A percentile compares a stretch with the other conserved stretches of the same genome.
Evolutionary conservation across 495 filamentous ascomycete genomes (phyloP).

Genomic region (Pyrenopolyporus hunteri): DNA sequence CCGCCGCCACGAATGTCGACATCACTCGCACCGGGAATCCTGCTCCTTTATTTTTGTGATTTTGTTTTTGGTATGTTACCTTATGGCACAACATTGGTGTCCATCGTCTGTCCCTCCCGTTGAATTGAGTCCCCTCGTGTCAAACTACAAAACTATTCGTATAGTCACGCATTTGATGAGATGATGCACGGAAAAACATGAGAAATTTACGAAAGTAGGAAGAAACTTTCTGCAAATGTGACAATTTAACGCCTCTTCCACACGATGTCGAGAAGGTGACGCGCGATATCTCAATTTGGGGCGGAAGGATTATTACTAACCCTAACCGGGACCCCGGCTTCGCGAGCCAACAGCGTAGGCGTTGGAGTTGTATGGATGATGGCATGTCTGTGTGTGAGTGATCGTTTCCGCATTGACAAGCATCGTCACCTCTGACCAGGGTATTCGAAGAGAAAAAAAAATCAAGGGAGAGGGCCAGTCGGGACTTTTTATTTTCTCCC

Average conservation of each 20-base stretch:
- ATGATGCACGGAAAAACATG: neutral
- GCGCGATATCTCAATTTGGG: slow-evolving; percentile 11
- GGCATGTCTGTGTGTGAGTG: slow-evolving; percentile 18
- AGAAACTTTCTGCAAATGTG: neutral
- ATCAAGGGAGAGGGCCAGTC: slow-evolving; percentile 25
- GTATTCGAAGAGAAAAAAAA: neutral
- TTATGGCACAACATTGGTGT: too few relatives aligned
- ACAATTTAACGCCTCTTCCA: neutral
- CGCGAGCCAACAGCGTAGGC: slow-evolving; percentile 17
- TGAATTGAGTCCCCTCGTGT: neutral
- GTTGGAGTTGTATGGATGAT: slow-evolving; percentile 1
- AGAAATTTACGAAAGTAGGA: neutral
- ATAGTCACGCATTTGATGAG: neutral
- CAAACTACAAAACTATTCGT: neutral
- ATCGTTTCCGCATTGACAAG: slow-evolving; percentile 33
- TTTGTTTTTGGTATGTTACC: too few relatives aligned
- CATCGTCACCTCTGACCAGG: slow-evolving; percentile 19
- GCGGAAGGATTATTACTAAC: slow-evolving; percentile 20
- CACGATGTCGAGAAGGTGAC: neutral
- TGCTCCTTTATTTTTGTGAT: too few relatives aligned
- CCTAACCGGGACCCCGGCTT: slow-evolving; percentile 20
- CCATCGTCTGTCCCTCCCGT: neutral
- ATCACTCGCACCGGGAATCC: too few relatives aligned
- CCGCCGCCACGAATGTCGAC: too few relatives aligned
- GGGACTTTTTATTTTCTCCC: slow-evolving; percentile 31